Percentiles rank a stretch among this genome's conserved stretches.
These are phyloP conservation scores for Furcasterigmium sp. DNA, from an alignment of 2,329 filamentous ascomycete species.

Conservation along the genomic window DNA sequence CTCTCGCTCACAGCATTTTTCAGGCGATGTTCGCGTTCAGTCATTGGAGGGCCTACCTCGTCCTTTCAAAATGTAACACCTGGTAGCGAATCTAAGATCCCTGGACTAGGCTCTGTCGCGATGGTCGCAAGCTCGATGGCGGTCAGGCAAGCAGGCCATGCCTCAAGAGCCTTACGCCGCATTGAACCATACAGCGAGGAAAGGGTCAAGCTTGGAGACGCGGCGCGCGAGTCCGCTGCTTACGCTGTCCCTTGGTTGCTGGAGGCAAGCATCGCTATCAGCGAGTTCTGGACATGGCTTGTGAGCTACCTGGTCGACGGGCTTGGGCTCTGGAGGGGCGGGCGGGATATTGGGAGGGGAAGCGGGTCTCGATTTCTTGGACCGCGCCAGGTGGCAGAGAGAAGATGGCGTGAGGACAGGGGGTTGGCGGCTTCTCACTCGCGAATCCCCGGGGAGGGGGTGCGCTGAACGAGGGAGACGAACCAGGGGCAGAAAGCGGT, in stretches of 20 bases:
- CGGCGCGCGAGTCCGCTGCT: neutral
- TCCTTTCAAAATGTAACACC: too few relatives aligned
- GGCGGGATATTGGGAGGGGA: conserved; percentile 4
- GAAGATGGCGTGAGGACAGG: conserved; percentile 3
- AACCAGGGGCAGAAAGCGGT: neutral
- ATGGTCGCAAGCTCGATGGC: too few relatives aligned
- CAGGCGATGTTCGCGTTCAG: too few relatives aligned
- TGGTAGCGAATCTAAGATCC: too few relatives aligned
- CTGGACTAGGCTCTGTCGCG: too few relatives aligned
- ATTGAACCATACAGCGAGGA: too few relatives aligned
- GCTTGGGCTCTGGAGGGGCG: conserved; percentile 1
- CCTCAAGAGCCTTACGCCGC: too few relatives aligned
- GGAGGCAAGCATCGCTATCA: neutral
- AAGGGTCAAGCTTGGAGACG: neutral
- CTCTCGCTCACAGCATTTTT: too few relatives aligned
- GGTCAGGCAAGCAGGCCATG: too few relatives aligned
- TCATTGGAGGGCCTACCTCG: too few relatives aligned
- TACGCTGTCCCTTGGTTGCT: neutral
- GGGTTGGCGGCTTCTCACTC: conserved; percentile 2
- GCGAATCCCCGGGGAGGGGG: conserved; percentile 1
- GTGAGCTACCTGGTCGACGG: neutral
- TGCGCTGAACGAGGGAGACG: neutral
- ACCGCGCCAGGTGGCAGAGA: neutral
- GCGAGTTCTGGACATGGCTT: neutral
- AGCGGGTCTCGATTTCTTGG: conserved; percentile 4